Evolutionary conservation across 768 basidiomycete genomes (phyloP).

Genomic region (Xerocomus potaroensis): DNA sequence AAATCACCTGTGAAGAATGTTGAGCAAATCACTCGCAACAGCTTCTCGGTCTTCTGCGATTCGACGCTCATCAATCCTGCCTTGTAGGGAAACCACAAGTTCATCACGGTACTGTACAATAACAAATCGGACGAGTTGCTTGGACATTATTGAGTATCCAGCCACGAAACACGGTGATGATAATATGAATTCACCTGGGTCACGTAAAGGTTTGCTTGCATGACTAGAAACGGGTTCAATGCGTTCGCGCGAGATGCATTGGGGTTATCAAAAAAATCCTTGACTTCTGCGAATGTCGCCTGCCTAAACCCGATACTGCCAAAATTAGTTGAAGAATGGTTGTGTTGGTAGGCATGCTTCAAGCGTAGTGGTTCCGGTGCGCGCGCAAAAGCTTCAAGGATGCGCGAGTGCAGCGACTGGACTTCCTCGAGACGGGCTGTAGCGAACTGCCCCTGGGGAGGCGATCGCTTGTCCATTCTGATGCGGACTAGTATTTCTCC

Average conservation of each 20-base stretch:
- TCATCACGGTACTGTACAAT: constrained; percentile 92
- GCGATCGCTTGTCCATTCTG: constrained; percentile 81
- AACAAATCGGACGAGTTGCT: constrained; percentile 94
- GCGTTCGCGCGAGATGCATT: constrained; percentile 83
- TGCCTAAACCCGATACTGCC: constrained; percentile 72
- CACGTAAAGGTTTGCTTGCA: constrained; percentile 90
- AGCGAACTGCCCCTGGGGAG: constrained; percentile 80
- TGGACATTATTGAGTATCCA: background rate
- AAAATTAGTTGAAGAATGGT: constrained; percentile 53
- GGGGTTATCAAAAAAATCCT: constrained; percentile 89
- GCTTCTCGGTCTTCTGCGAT: constrained; percentile 74
- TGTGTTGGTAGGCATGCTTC: constrained; percentile 50
- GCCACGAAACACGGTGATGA: background rate
- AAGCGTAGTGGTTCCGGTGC: constrained; percentile 73
- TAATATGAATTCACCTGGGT: constrained; percentile 60
- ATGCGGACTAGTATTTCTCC: constrained; percentile 86
- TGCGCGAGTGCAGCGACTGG: constrained; percentile 71
- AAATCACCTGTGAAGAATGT: constrained; percentile 72
- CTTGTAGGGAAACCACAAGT: constrained; percentile 64
- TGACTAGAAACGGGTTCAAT: constrained; percentile 84
- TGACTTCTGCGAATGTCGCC: constrained; percentile 83
- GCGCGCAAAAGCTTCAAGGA: constrained; percentile 68
- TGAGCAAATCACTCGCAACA: constrained; percentile 82
- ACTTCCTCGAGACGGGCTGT: constrained; percentile 84
- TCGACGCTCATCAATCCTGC: constrained; percentile 56